Evolutionary conservation across 768 basidiomycete species (phyloP), one percentile per base, ranked within the genome.

Genomic region (Macrolepiota albuminosa): DNA sequence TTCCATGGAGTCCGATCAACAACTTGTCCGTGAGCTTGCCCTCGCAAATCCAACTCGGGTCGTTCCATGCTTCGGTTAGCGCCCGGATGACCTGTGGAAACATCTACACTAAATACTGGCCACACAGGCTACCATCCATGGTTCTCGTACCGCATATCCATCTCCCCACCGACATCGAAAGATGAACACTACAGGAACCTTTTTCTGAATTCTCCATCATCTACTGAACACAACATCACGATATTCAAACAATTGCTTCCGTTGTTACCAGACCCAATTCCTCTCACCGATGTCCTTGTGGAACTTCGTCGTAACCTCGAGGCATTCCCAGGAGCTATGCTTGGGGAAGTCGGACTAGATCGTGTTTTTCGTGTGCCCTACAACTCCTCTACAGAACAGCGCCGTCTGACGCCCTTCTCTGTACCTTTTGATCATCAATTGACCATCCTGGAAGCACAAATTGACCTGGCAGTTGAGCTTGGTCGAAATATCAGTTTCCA

Each of bases 341-440:
- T 99, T 1, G 96, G 96, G 43, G 96, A 99, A 74, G 88, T 98
- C 6, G 96, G 96, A 2, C 73, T 99, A 40, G 96, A 99, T 73
- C 84, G 89, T 29, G 76, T 79, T 16, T 90, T 89, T 65, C 86
- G 90, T 33, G 78, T 96, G 26, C 88, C 93, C 0, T 79, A 80
- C 62, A 76, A 84, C 56, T 82, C 79, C 29, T 73, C 73, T 16
- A 75, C 79, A 14, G 75, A 72, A 14, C 75, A 79, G 3, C 84
- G 84, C 47, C 72, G 78, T 54, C 73, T 95, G 39, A 89, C 94
- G 4, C 84, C 86, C 2, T 95, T 98, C 74, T 80, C 81, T 46
- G 84, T 91, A 26, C 89, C 91, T 5, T 72, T 95, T 56, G 77
- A 81, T 31, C 96, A 98, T 71, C 96, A 99, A 68, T 63, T 91